Evolutionary conservation across 768 basidiomycete genomes (phyloP), one percentile per base, ranked within the genome.

Genomic region (Trametopsis cervina): DNA sequence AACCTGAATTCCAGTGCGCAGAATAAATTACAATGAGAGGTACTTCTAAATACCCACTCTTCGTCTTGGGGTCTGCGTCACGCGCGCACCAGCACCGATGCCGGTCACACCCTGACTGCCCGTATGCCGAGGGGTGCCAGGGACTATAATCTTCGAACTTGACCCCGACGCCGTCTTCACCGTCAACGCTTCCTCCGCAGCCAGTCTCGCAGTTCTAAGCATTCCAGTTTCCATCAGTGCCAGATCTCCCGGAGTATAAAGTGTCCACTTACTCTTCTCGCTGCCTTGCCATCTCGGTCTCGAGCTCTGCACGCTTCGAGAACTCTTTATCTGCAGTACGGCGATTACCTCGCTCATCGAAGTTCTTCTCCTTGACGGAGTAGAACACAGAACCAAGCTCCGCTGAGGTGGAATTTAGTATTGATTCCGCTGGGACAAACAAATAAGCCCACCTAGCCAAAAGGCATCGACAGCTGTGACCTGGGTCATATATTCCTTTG

Each of bases 401-500:
- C 57, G 94, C 93, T 92, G 57, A 2, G 33, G 18, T 37, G 50
- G 38, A 33, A 33, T 39, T 49, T 39, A 57, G 53, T 12, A 12
- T 24, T 49, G 37, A 52, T 56, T 41, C 2, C 40, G 4, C 17
- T 20, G 44, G 9, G 20, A 21, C 46, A 25, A 25, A 33, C 24
- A 2, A 11, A 40, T 4, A 2, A 46, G 63, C 75, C 62, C 66
- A 89, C 92, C 93, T 27, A 98, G 77, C 96, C 96, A 99, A 66
- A 93, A 93, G 2, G 96, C 84, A 61, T 98, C 93, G 53, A 98
- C 88, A 0, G 95, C 83, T 2, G 96, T 97, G n/a, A 99, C 96
- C 64, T 93, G 92, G 15, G 94, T 95, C 94, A 97, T 96, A 69
- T 99, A 99, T 66, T 90, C 85, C 61, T 94, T 95, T 25, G 93